Conservation (phyloP, 257 asterid species). For the Thymus quinquecostatus region DNA sequence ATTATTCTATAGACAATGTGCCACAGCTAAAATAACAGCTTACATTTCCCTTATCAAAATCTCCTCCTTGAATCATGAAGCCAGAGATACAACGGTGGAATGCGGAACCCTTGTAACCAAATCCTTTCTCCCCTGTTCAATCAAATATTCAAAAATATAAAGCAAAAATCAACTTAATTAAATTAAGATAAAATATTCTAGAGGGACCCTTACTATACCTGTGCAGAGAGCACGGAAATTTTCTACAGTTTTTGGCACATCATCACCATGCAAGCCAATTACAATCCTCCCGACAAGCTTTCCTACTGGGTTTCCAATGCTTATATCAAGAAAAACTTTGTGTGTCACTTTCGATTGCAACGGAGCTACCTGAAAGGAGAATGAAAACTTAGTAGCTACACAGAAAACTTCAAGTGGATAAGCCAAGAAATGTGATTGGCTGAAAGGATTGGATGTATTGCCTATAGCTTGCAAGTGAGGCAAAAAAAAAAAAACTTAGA, state of each 20-base stretch:
- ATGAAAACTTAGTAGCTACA: conserved; percentile 7
- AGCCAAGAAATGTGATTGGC: background rate
- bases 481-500: background rate
- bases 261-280: conserved; percentile 94
- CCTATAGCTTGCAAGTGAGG: background rate
- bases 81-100: conserved; percentile 97
- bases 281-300: conserved; percentile 88
- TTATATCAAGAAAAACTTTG: conserved; percentile 85
- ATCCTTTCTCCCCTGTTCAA: conserved; percentile 89
- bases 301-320: conserved; percentile 94
- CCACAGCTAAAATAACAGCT: conserved; percentile 32
- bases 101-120: conserved; percentile 83
- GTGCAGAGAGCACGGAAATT: conserved; percentile 98
- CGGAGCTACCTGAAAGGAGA: conserved; percentile 56
- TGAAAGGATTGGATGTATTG: background rate
- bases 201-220: conserved; percentile 35
- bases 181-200: background rate
- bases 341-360: conserved; percentile 84
- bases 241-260: conserved; percentile 91
- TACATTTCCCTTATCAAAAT: conserved; percentile 97
- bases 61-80: conserved; percentile 99
- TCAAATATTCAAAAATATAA: conserved; percentile 18
- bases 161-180: conserved; percentile 13
- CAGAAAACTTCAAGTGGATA: background rate
- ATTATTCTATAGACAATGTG: background rate